phyloP scores from a whole-genome alignment of 1,284 basidiomycete genomes.

The Cryptococcus floricola region DNA sequence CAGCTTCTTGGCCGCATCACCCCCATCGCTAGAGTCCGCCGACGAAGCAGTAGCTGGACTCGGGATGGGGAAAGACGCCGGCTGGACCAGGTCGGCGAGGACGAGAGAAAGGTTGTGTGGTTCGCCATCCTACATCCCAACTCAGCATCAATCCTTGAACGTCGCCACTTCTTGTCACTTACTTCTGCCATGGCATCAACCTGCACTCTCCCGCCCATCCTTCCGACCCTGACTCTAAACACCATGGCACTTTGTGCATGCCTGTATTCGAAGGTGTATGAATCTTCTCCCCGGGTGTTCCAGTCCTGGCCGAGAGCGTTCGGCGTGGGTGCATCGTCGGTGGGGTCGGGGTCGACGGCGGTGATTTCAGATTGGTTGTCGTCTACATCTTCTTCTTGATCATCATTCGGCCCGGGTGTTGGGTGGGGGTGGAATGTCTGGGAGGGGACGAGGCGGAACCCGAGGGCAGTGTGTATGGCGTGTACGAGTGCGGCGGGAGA shows the following conservation, averaged over 20 bases:
- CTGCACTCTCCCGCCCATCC: constrained; percentile 48
- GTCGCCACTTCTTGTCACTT: constrained; percentile 12
- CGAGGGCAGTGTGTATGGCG: constrained; percentile 47
- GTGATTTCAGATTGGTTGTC: constrained; percentile 44
- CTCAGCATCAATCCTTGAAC: not conserved
- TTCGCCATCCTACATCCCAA: constrained; percentile 44
- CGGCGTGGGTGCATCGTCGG: constrained; percentile 8
- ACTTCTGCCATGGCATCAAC: constrained; percentile 52
- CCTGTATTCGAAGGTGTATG: constrained; percentile 48
- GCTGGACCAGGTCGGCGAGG: constrained; percentile 42
- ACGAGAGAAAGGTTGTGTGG: constrained; percentile 48
- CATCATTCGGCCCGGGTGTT: not conserved
- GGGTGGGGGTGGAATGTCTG: not conserved
- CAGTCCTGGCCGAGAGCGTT: constrained; percentile 22
- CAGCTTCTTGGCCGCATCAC: constrained; percentile 18
- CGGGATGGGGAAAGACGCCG: constrained; percentile 41
- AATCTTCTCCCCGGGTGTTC: constrained; percentile 41
- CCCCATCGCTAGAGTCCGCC: constrained; percentile 5
- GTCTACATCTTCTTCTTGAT: constrained; percentile 17
- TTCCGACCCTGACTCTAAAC: constrained; percentile 48
- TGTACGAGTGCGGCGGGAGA: constrained; percentile 49
- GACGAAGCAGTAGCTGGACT: constrained; percentile 26
- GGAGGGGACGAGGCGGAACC: constrained; percentile 43
- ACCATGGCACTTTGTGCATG: constrained; percentile 49
- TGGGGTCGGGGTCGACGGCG: constrained; percentile 35